Evolutionary conservation across 2,329 filamentous ascomycete species (phyloP), one percentile per base, ranked within the genome.

Genomic region (Albifimbria verrucaria): DNA sequence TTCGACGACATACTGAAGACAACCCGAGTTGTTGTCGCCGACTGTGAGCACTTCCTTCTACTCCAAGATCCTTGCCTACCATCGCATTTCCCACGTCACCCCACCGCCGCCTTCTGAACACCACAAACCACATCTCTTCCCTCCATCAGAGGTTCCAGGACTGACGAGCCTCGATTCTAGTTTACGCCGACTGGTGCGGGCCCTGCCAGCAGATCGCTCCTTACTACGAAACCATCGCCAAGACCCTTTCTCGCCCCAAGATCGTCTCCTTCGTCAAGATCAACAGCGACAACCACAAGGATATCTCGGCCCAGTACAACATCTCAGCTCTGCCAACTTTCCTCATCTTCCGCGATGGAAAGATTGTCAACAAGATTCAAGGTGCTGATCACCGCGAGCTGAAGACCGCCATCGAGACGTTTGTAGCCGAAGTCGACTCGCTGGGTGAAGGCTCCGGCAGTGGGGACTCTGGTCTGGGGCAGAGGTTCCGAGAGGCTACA

Each of bases 261-360:
- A 77, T 80, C 59, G 86, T 96, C 61, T 88, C 87, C 28, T 97
- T 97, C 69, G 85, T 85, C 68, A 96, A 94, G 76, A 81, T 97
- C 75, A 87, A 97, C 77, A 88, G 85, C 55, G 91, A 96, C 61
- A 72, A 80, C 49, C 88, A 94, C 68, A 78, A 84, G 64, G 85
- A 90, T 36, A 83, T 97, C 57, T 84, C 89, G 17, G 68, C 81
- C 55, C 83, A 85, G 60, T 94, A 96, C 74, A 77, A 78, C 58
- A 79, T 97, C 65, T 86, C 84, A 20, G 82, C 83, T 72, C 86
- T 93, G 67, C 94, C 94, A 9, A 96, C 92, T n/a, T 96, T 97
- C 71, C 82, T 97, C 65, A 81, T 97, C 64, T 95, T 90, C 77
- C 87, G 88, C 62, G 81, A 88, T 65, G 87, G 86, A 61, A 78